A percentile compares a stretch with the other conserved stretches of the same genome.
phyloP scores from a whole-genome alignment of 257 asterid species.

The Solanum appendiculatum region DNA sequence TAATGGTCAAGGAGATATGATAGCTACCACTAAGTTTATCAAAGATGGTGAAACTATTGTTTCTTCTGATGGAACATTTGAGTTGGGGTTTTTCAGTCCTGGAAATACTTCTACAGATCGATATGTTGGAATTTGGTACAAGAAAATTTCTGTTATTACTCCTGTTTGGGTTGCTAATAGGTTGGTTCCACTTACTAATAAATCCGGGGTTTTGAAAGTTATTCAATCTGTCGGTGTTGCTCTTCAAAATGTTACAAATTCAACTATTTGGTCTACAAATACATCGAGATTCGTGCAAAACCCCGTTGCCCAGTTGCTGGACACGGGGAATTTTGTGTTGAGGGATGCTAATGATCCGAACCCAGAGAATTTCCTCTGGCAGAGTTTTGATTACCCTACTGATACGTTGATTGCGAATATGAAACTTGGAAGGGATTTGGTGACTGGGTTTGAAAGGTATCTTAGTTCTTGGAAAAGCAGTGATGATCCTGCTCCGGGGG shows the following conservation, averaged over 20 bases:
- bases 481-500: conserved; percentile 35
- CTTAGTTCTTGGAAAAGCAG: conserved; percentile 27
- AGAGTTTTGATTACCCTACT: conserved; percentile 42
- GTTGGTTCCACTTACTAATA: conserved; percentile 6
- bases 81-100: conserved; percentile 38
- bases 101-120: conserved; percentile 10
- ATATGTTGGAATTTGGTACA: conserved; percentile 41
- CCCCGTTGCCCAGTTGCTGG: conserved; percentile 32
- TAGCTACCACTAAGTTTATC: background rate
- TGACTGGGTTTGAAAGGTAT: conserved; percentile 13
- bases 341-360: conserved; percentile 15
- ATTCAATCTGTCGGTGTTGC: conserved; percentile 14
- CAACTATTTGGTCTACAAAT: conserved; percentile 31
- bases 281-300: conserved; percentile 2
- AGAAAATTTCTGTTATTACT: conserved; percentile 6
- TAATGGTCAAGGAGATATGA: conserved; percentile 7
- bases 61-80: conserved; percentile 28
- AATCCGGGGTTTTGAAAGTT: conserved; percentile 18
- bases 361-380: conserved; percentile 29
- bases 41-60: conserved; percentile 27
- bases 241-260: conserved; percentile 10
- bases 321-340: conserved; percentile 41
- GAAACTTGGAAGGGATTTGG: conserved; percentile 33
- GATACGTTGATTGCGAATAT: conserved; percentile 40
- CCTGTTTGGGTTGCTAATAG: conserved; percentile 35